These are phyloP conservation scores for Candida ovalis DNA, from an alignment of 805 yeast genomes.

Conservation along the genomic window DNA sequence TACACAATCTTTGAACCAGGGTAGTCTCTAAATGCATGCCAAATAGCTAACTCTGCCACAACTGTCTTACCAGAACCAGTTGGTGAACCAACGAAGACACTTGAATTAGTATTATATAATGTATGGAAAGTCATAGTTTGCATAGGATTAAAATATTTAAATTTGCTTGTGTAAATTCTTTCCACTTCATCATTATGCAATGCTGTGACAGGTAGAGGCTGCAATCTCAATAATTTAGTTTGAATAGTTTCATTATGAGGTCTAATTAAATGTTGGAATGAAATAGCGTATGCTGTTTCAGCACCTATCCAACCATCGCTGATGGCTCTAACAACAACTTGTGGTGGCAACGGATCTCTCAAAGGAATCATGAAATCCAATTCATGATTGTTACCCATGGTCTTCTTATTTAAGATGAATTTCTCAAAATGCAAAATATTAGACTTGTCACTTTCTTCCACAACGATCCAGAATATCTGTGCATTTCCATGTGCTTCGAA, in stretches of 20 bases:
- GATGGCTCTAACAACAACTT: slow-evolving; percentile 70
- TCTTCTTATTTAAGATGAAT: slow-evolving; percentile 60
- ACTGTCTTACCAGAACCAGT: slow-evolving; percentile 98
- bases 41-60: slow-evolving; percentile 93
- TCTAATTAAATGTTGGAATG: slow-evolving; percentile 84
- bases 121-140: slow-evolving; percentile 96
- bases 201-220: slow-evolving; percentile 84
- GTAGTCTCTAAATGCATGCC: slow-evolving; percentile 87
- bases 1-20: slow-evolving; percentile 81
- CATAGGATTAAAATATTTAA: slow-evolving; percentile 94
- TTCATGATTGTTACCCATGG: slow-evolving; percentile 54
- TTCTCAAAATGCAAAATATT: slow-evolving; percentile 79
- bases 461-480: slow-evolving; percentile 88
- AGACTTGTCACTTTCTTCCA: slow-evolving; percentile 77
- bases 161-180: slow-evolving; percentile 58
- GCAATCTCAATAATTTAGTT: slow-evolving; percentile 72
- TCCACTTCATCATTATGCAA: slow-evolving; percentile 67
- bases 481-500: slow-evolving; percentile 73
- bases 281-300: slow-evolving; percentile 69
- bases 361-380: slow-evolving; percentile 92
- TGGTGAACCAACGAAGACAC: slow-evolving; percentile 93
- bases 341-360: slow-evolving; percentile 86
- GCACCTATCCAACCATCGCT: slow-evolving; percentile 91
- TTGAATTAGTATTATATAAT: slow-evolving; percentile 70
- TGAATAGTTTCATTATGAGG: slow-evolving; percentile 86